Evolutionary conservation across 139 green algal species (phyloP), one percentile per base, ranked within the genome.

Genomic region (Chlorella sp.): DNA sequence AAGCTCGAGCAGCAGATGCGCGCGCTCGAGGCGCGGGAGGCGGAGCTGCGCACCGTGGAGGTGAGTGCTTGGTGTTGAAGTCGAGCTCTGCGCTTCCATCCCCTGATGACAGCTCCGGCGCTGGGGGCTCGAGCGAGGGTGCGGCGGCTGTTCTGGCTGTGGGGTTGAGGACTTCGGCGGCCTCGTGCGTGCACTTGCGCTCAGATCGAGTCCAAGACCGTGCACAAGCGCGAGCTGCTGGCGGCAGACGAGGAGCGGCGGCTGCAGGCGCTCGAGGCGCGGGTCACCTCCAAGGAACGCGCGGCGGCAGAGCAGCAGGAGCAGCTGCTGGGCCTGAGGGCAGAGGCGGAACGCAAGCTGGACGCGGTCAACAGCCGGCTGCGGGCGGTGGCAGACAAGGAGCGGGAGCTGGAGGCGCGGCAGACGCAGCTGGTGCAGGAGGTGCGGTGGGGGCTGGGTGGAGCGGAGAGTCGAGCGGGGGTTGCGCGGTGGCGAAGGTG

Each of bases 201-300:
- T 21, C 72, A 78, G 72, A 53, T 71, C 3, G 72, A 78, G 72
- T 78, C 72, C 72, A 71, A 71, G 33, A 68, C 43, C 1, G 60
- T 82, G 59, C 53, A 63, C 40, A 73, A 82, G 76, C 76, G 76
- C 25, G 76, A 74, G 61, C 51, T 74, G 69, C 50, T 71, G 61
- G 64, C 55, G 4, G 59, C 69, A 2, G 66, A 70, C 29, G 63
- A 76, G 76, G 76, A 82, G 69, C 64, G 64, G 29, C 68, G 76
- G 29, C 59, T 82, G 60, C 59, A 67, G 27, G 4, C 40, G 27
- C 31, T 71, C 33, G 76, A 82, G 38, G 31, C 11, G 8, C 58
- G 42, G 63, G 46, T 82, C 27, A 70, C 74, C 8, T 60, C 46
- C 36, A 82, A 77, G 67, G 72, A 78, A 61, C 60, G 60, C 0